Evolutionary conservation across 305 asterid species (phyloP).

Genomic region (Stenogyne calaminthoides): DNA sequence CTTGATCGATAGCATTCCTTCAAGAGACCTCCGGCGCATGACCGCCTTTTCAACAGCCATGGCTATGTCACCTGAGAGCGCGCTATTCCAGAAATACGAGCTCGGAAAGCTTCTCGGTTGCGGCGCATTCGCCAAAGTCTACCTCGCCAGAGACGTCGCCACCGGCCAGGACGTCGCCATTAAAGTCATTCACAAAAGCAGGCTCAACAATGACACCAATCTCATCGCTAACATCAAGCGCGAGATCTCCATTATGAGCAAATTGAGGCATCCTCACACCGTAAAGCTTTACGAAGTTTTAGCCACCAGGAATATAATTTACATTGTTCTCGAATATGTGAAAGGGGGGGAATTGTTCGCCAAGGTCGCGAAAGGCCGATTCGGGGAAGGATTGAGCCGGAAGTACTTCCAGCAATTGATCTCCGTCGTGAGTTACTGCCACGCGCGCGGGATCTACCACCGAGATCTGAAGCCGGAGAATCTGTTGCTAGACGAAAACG

Average conservation of each 20-base stretch:
- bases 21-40: conserved; percentile 17
- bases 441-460: conserved; percentile 43
- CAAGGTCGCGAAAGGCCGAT: conserved; percentile 39
- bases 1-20: background rate
- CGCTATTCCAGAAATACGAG: conserved; percentile 59
- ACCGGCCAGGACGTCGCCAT: conserved; percentile 49
- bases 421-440: conserved; percentile 46
- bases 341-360: conserved; percentile 49
- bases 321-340: conserved; percentile 44
- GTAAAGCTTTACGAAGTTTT: conserved; percentile 42
- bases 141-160: conserved; percentile 39
- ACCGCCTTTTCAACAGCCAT: conserved; percentile 26
- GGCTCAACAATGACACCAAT: conserved; percentile 32
- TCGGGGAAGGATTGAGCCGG: conserved; percentile 37
- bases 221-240: conserved; percentile 43
- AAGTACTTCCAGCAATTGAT: conserved; percentile 46
- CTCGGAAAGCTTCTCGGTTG: conserved; percentile 67
- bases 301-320: conserved; percentile 42
- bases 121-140: conserved; percentile 58
- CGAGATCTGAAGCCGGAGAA: conserved; percentile 52
- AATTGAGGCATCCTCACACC: conserved; percentile 38
- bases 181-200: conserved; percentile 44
- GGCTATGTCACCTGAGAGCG: conserved; percentile 38
- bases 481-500: conserved; percentile 40
- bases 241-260: conserved; percentile 49